phyloP scores from a whole-genome alignment of 441 rosid genomes.

The Arabidopsis lyrata region DNA sequence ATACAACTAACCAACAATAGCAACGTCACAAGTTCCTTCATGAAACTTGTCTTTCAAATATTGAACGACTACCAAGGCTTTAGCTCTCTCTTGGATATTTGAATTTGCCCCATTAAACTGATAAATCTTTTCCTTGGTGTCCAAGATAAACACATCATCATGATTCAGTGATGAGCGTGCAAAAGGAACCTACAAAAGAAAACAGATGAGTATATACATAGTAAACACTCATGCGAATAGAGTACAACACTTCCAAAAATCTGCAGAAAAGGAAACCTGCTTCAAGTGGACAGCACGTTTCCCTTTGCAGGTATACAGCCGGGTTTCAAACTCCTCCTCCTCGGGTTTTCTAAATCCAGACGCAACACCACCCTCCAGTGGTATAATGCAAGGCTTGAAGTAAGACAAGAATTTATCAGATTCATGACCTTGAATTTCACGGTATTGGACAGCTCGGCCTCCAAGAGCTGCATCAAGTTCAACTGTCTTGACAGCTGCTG shows the following conservation, averaged over 20 bases:
- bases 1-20: conserved; percentile 87
- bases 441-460: conserved; percentile 92
- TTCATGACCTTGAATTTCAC: conserved; percentile 93
- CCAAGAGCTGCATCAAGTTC: conserved; percentile 94
- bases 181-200: conserved; percentile 82
- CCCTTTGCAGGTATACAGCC: conserved; percentile 79
- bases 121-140: conserved; percentile 79
- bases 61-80: conserved; percentile 97
- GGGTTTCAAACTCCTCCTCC: conserved; percentile 82
- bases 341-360: conserved; percentile 81
- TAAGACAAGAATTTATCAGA: conserved; percentile 90
- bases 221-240: conserved; percentile 33
- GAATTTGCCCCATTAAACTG: conserved; percentile 99
- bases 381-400: conserved; percentile 91
- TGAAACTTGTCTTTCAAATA: conserved; percentile 97
- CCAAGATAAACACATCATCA: conserved; percentile 97
- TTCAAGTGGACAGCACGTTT: conserved; percentile 86
- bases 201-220: conserved; percentile 35
- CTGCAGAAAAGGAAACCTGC: conserved; percentile 65
- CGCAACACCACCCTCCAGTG: conserved; percentile 89
- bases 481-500: conserved; percentile 89
- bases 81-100: conserved; percentile 97
- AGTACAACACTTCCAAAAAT: conserved; percentile 29
- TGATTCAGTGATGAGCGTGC: conserved; percentile 95
- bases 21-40: conserved; percentile 87